Conservation (phyloP, 108 stramenopile genomes). For the Cyclostephanos invisitatus region DNA sequence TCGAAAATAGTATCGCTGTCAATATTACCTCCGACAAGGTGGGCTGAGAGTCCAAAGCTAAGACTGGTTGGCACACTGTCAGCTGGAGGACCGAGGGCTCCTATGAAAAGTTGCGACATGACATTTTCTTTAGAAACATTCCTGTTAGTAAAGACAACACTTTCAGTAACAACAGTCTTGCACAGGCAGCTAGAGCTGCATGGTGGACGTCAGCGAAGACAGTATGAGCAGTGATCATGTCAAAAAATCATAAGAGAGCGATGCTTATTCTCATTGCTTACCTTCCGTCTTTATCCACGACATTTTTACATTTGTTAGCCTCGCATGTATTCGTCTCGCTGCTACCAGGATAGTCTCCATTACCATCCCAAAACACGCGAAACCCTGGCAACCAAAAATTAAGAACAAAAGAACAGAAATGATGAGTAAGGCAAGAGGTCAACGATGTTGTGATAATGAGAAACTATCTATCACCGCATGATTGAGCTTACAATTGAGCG, state of each 20-base stretch:
- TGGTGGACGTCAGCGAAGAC: background rate
- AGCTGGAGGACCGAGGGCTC: constrained; percentile 33
- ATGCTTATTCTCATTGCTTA: constrained; percentile 1
- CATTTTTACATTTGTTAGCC: constrained; percentile 26
- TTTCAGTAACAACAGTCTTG: constrained; percentile 42
- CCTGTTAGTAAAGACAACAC: constrained; percentile 33
- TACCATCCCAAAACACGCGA: constrained; percentile 47
- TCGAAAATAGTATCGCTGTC: constrained; percentile 58
- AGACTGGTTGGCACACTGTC: constrained; percentile 9
- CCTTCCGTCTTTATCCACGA: constrained; percentile 17
- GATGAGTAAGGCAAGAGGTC: background rate
- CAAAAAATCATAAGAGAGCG: background rate
- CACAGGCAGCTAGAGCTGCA: constrained; percentile 47
- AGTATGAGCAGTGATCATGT: background rate
- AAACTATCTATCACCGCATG: background rate
- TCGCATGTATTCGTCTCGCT: constrained; percentile 34
- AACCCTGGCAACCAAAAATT: too few species aligned
- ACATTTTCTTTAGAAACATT: constrained; percentile 17
- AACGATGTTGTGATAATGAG: background rate
- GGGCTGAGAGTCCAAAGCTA: constrained; percentile 31
- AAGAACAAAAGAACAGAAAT: background rate
- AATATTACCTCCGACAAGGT: constrained; percentile 26
- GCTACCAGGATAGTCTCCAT: constrained; percentile 37
- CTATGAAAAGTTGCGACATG: constrained; percentile 42
- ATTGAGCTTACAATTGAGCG: constrained; percentile 36